Evolutionary conservation across 2,329 filamentous ascomycete species (phyloP).

Genomic region (Emydomyces testavorans): DNA sequence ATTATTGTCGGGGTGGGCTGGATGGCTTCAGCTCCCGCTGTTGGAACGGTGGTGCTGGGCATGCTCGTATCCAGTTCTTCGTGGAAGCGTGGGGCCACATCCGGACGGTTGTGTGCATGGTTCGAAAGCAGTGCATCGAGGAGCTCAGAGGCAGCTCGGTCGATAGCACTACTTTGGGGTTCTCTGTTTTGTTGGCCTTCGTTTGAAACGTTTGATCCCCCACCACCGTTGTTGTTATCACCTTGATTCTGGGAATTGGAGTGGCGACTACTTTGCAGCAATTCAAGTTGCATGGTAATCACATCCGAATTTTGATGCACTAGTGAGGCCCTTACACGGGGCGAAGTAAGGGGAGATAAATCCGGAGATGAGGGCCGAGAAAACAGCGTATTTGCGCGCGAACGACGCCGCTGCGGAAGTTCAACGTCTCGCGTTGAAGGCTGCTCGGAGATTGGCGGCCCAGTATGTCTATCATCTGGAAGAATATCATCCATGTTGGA

Average conservation of each 20-base stretch:
- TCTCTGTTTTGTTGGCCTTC: constrained; percentile 12
- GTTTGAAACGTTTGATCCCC: constrained; percentile 7
- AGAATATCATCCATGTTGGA: constrained; percentile 12
- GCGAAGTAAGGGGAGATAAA: constrained; percentile 33
- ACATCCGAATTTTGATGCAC: constrained; percentile 35
- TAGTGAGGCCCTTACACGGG: constrained; percentile 33
- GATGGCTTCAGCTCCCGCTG: not conserved
- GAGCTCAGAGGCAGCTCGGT: constrained; percentile 22
- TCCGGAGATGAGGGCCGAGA: constrained; percentile 32
- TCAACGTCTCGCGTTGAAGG: not conserved
- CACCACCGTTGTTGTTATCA: constrained; percentile 15
- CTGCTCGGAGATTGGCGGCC: not conserved
- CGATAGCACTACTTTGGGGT: constrained; percentile 23
- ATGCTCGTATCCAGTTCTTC: constrained; percentile 6
- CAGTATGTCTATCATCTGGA: not conserved
- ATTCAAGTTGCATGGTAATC: constrained; percentile 36
- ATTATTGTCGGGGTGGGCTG: constrained; percentile 1
- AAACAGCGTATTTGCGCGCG: constrained; percentile 32
- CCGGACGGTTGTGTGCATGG: not conserved
- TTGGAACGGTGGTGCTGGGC: not conserved
- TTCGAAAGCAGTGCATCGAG: constrained; percentile 28
- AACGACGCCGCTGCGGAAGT: constrained; percentile 20
- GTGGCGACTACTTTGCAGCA: constrained; percentile 24
- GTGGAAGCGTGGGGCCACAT: not conserved
- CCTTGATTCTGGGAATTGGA: constrained; percentile 17